Percentiles rank a stretch among this genome's conserved stretches.
These are phyloP conservation scores for Puccinia hordei DNA, from an alignment of 1,284 basidiomycete species.

Conservation along the genomic window DNA sequence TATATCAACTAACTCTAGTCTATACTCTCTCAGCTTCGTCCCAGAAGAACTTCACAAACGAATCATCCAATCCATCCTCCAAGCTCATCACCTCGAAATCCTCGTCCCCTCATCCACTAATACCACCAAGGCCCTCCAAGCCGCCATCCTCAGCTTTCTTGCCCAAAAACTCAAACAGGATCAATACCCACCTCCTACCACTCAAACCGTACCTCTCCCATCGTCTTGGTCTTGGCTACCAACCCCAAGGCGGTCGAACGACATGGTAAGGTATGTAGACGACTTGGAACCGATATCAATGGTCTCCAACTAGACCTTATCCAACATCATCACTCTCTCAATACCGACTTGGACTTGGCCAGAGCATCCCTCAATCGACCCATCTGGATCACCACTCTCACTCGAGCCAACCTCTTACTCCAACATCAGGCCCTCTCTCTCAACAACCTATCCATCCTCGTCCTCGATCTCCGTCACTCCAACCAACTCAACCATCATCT, in stretches of 20 bases:
- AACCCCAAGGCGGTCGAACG: not conserved
- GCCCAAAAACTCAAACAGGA: no score
- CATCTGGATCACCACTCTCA: constrained; percentile 14
- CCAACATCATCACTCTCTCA: not conserved
- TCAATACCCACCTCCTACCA: not conserved
- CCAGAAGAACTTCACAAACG: not conserved
- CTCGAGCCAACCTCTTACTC: not conserved
- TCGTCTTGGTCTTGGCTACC: not conserved
- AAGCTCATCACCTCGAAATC: no score
- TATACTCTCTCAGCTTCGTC: no score
- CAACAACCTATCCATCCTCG: not conserved
- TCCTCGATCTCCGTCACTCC: constrained; percentile 13
- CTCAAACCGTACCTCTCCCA: not conserved
- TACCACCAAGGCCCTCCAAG: not conserved
- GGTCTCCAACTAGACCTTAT: not conserved
- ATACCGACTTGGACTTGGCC: not conserved
- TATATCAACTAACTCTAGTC: no score
- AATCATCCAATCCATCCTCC: not conserved
- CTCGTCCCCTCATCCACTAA: not conserved
- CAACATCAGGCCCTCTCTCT: not conserved
- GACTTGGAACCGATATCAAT: not conserved
- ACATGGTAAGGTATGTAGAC: not conserved
- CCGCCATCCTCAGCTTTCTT: not conserved
- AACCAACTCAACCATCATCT: constrained; percentile 13
- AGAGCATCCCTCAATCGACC: not conserved